Evolutionary conservation across 257 asterid species (phyloP), one percentile per base, ranked within the genome.

Genomic region (Pogostemon cablin): DNA sequence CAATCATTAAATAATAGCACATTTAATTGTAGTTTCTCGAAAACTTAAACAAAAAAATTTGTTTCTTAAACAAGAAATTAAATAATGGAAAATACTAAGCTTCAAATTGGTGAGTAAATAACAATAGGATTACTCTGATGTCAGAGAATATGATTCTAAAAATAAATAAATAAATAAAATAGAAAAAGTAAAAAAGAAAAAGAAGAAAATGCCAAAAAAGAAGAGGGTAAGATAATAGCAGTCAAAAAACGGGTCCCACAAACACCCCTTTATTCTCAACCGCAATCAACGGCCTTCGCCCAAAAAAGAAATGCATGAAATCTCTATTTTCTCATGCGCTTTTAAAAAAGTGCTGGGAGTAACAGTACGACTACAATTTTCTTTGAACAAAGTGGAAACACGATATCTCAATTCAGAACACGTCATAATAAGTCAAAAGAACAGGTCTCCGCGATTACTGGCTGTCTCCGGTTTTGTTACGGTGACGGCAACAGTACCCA

Each of bases 261-360:
- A 17, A 34, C 34, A 53, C 65, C 80, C 65, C 81, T 82, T 79
- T 75, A 75, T 85, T 82, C 87, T 65, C 83, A 85, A 85, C 96
- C 91, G 95, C 93, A 84, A 87, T 90, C 92, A 86, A 86, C 95
- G 96, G 95, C 88, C 81, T 39, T 3, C 55, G 72, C 84, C 73
- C 76, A 68, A 76, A 84, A 84, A 74, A 71, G 62, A 60, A 71
- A 74, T 67, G 68, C 57, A 77, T 66, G 58, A 25, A 75, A 67
- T 72, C 77, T 79, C 77, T 63, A 56, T 53, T 65, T 74, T 81
- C 65, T 72, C 66, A 35, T 73, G 71, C 64, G 6, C 85, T 78
- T 79, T 75, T 35, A 17, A 1, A 64, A 65, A 71, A 69, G 61
- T 35, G 35, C 1, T 9, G 25, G 4, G 3, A 44, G 17, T 41